These are phyloP conservation scores for Penicillium nucicola DNA, from an alignment of 495 filamentous ascomycete species.

Conservation along the genomic window DNA sequence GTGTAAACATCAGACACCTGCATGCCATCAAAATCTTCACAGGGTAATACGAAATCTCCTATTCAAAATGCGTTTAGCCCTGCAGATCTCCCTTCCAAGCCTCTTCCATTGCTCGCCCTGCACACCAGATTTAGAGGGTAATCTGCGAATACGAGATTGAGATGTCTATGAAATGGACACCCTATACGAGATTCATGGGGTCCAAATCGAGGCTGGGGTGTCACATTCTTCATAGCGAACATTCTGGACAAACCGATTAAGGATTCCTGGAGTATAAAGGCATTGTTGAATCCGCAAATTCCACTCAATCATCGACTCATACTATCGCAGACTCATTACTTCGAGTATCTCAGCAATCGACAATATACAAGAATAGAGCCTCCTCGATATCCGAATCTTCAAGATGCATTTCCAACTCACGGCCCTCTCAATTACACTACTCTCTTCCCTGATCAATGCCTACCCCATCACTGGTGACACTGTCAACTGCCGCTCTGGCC, in stretches of 20 bases:
- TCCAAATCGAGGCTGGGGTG: background rate
- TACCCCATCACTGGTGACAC: conserved; percentile 7
- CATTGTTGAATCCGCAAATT: background rate
- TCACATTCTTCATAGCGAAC: background rate
- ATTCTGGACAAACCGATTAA: background rate
- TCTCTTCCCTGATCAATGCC: conserved; percentile 8
- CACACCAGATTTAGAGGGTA: background rate
- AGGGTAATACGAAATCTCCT: background rate
- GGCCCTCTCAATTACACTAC: conserved; percentile 4
- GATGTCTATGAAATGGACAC: background rate
- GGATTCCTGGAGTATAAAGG: background rate
- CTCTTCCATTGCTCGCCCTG: background rate
- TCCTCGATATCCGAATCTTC: background rate
- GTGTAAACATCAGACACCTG: background rate
- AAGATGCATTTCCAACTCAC: conserved; percentile 9
- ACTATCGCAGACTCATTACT: background rate
- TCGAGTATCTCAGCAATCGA: background rate
- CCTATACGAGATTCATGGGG: conserved; percentile 6
- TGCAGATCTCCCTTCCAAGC: background rate
- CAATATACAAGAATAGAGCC: background rate
- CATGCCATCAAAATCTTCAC: background rate
- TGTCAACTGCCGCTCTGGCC: conserved; percentile 16
- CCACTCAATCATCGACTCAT: background rate
- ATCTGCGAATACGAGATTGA: background rate
- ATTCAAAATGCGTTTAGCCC: background rate